phyloP scores from a whole-genome alignment of 768 basidiomycete species.

The Coprinellus micaceus region DNA sequence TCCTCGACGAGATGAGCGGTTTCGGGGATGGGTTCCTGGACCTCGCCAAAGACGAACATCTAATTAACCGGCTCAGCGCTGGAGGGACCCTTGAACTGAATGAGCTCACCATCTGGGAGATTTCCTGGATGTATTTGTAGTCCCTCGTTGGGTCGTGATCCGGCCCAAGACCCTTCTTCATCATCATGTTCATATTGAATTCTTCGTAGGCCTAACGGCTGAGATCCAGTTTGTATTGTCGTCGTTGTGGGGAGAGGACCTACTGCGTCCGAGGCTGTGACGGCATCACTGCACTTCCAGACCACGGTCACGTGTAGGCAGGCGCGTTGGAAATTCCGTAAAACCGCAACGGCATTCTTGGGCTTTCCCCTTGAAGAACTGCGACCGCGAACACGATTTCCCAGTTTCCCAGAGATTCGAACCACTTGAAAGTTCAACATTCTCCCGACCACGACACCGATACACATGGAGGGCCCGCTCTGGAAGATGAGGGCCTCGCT shows the following conservation, averaged over 20 bases:
- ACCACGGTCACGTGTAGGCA: not conserved
- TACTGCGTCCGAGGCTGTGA: too few relatives aligned
- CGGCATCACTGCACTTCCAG: too few relatives aligned
- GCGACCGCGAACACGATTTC: too few relatives aligned
- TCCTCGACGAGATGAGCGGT: conserved; percentile 95
- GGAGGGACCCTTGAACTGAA: not conserved
- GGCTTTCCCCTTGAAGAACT: too few relatives aligned
- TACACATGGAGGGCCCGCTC: conserved; percentile 22
- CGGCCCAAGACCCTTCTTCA: conserved; percentile 8
- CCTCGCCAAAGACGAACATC: conserved; percentile 98
- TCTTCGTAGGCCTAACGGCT: not conserved
- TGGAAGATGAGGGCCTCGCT: conserved; percentile 41
- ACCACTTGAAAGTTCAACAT: not conserved
- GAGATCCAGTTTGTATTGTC: not conserved
- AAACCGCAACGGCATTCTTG: too few relatives aligned
- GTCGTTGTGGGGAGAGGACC: not conserved
- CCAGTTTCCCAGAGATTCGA: not conserved
- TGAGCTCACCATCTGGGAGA: conserved; percentile 82
- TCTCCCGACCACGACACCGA: too few relatives aligned
- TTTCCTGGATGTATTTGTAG: conserved; percentile 90
- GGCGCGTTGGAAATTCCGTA: not conserved
- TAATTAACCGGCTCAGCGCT: conserved; percentile 23
- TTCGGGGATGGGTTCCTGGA: conserved; percentile 82
- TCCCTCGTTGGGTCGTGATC: conserved; percentile 36
- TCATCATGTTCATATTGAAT: conserved; percentile 12